Conservation (phyloP, 164 flowering plant species). For the Sedum album region DNA sequence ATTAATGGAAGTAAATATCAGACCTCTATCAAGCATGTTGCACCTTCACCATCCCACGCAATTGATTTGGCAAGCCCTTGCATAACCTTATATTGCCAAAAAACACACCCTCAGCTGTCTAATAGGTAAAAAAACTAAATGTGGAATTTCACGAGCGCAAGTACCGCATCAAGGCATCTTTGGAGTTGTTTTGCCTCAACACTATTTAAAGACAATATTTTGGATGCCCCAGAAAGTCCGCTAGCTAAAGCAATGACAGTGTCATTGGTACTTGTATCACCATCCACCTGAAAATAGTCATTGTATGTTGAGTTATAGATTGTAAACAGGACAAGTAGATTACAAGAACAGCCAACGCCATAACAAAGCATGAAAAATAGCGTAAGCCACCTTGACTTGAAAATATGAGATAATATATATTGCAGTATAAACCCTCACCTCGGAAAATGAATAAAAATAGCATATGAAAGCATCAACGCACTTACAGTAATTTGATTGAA, state of each 20-base stretch:
- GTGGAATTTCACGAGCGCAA: neutral
- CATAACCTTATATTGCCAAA: slow-evolving; percentile 57
- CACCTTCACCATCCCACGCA: slow-evolving; percentile 99
- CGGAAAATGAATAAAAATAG: neutral
- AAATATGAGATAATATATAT: neutral
- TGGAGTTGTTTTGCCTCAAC: slow-evolving; percentile 75
- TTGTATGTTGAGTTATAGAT: neutral
- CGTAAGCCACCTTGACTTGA: neutral
- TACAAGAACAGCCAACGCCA: no score
- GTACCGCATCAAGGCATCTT: slow-evolving; percentile 85
- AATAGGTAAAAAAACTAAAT: neutral
- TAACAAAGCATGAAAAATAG: neutral
- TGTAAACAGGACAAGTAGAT: no score
- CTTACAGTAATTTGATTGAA: slow-evolving; percentile 68
- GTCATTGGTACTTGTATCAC: slow-evolving; percentile 97
- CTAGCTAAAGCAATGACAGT: slow-evolving; percentile 95
- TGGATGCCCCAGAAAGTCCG: slow-evolving; percentile 70
- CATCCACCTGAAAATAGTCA: slow-evolving; percentile 65
- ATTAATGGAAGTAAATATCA: neutral
- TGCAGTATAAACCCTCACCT: neutral
- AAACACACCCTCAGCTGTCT: neutral
- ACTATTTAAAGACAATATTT: slow-evolving; percentile 50
- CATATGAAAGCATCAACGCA: neutral
- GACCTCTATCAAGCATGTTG: slow-evolving; percentile 92
- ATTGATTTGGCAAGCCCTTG: slow-evolving; percentile 97